phyloP scores from a whole-genome alignment of 768 basidiomycete species.

The Boletales sp. region DNA sequence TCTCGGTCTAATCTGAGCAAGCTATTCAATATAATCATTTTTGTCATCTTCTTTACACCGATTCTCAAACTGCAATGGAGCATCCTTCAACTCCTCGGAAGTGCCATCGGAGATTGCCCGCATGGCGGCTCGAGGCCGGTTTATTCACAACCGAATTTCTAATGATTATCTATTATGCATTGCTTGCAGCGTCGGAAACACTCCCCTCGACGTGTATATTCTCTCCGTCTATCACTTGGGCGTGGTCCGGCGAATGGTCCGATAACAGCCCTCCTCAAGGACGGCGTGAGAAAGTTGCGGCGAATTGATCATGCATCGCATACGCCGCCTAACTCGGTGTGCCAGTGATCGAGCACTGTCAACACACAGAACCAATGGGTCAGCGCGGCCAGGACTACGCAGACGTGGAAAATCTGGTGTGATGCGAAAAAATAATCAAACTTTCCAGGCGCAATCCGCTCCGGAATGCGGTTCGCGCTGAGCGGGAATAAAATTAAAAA shows the following conservation, averaged over 20 bases:
- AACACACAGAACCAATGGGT: constrained; percentile 60
- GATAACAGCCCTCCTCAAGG: constrained; percentile 19
- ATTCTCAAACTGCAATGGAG: constrained; percentile 70
- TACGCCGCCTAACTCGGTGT: constrained; percentile 29
- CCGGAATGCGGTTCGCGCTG: constrained; percentile 83
- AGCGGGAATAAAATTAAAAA: constrained; percentile 33
- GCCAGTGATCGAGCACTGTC: constrained; percentile 57
- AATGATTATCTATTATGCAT: constrained; percentile 30
- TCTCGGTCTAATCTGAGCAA: constrained; percentile 65
- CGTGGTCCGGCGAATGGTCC: constrained; percentile 18
- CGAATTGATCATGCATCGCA: constrained; percentile 23
- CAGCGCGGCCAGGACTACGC: constrained; percentile 69
- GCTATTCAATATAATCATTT: constrained; percentile 71
- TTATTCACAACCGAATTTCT: constrained; percentile 21
- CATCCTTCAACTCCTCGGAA: constrained; percentile 70
- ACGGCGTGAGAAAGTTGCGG: constrained; percentile 22
- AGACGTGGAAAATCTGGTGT: constrained; percentile 88
- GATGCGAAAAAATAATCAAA: constrained; percentile 80
- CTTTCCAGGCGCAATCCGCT: constrained; percentile 65
- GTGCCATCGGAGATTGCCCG: constrained; percentile 41
- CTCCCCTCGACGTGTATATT: constrained; percentile 26
- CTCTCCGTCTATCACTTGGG: constrained; percentile 26
- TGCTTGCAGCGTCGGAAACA: constrained; percentile 15
- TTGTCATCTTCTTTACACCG: constrained; percentile 79
- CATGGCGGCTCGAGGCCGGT: constrained; percentile 16